phyloP scores from a whole-genome alignment of 2,329 filamentous ascomycete genomes.

The Zalaria obscura region DNA sequence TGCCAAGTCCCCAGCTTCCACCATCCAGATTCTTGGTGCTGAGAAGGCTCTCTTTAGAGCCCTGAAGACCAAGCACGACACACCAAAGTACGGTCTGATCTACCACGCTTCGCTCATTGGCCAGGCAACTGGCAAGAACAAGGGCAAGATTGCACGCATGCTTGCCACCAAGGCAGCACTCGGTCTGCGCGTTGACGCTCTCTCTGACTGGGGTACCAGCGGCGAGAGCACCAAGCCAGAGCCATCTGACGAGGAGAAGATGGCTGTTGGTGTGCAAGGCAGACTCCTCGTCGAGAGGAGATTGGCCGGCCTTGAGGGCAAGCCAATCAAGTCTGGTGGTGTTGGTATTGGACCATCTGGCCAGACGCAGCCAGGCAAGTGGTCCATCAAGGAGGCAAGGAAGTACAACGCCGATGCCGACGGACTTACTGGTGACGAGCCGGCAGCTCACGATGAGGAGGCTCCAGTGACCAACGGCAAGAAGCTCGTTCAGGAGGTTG shows the following conservation, averaged over 20 bases:
- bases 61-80: slow-evolving; percentile 97
- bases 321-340: slow-evolving; percentile 67
- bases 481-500: slow-evolving; percentile 36
- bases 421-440: slow-evolving; percentile 58
- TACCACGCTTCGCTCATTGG: slow-evolving; percentile 90
- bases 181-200: slow-evolving; percentile 82
- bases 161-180: slow-evolving; percentile 87
- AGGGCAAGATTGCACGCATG: slow-evolving; percentile 98
- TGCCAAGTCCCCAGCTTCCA: slow-evolving; percentile 87
- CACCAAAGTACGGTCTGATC: slow-evolving; percentile 93
- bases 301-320: slow-evolving; percentile 72
- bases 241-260: slow-evolving; percentile 77
- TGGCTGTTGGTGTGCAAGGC: slow-evolving; percentile 59
- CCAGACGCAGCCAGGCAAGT: slow-evolving; percentile 55
- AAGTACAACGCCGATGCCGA: slow-evolving; percentile 95
- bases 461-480: slow-evolving; percentile 32
- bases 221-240: slow-evolving; percentile 46
- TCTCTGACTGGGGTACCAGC: slow-evolving; percentile 60
- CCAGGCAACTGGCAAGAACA: slow-evolving; percentile 94
- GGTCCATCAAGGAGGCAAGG: slow-evolving; percentile 79
- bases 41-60: slow-evolving; percentile 98
- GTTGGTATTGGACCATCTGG: slow-evolving; percentile 63
- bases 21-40: slow-evolving; percentile 93
- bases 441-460: slow-evolving; percentile 27
- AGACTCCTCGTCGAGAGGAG: slow-evolving; percentile 63